Percentiles rank a stretch among this genome's conserved stretches.
Conservation (phyloP, 1,139 yeast species). For the Suhomyces coccinellae region DNA sequence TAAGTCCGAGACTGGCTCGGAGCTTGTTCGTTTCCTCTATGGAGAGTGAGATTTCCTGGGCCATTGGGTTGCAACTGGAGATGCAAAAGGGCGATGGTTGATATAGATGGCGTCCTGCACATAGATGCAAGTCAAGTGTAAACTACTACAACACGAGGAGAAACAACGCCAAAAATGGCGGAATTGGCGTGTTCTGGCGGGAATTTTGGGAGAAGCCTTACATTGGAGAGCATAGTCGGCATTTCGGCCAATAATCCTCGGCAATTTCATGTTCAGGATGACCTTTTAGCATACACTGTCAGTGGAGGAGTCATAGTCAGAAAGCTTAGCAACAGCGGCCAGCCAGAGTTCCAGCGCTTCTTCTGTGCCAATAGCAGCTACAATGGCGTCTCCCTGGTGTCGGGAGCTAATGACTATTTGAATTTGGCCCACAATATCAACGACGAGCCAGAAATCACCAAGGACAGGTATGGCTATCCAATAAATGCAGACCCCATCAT, state of each 20-base stretch:
- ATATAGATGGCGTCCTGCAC: not conserved
- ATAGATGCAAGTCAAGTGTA: not conserved
- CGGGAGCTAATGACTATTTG: constrained; percentile 32
- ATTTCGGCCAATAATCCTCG: constrained; percentile 31
- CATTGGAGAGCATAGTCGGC: constrained; percentile 28
- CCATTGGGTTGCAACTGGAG: constrained; percentile 4
- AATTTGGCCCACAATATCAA: constrained; percentile 23
- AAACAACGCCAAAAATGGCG: constrained; percentile 1
- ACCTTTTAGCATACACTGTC: constrained; percentile 57
- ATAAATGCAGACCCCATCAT: constrained; percentile 28
- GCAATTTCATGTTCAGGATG: constrained; percentile 42
- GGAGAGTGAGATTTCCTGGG: constrained; percentile 32
- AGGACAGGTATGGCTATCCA: constrained; percentile 40
- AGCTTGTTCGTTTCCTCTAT: constrained; percentile 42
- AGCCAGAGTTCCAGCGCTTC: constrained; percentile 40
- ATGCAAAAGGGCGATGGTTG: not conserved
- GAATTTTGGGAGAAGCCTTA: constrained; percentile 11
- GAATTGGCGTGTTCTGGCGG: constrained; percentile 3
- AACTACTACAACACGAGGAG: not conserved
- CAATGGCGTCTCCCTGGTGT: not conserved
- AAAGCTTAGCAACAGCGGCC: constrained; percentile 22
- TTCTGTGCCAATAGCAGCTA: constrained; percentile 47
- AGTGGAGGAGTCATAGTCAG: constrained; percentile 69
- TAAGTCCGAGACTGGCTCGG: constrained; percentile 49
- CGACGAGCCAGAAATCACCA: constrained; percentile 11